A percentile compares a stretch with the other conserved stretches of the same genome.
Evolutionary conservation across 345 rosid genomes (phyloP).

Genomic region (Iberis pinnata): DNA sequence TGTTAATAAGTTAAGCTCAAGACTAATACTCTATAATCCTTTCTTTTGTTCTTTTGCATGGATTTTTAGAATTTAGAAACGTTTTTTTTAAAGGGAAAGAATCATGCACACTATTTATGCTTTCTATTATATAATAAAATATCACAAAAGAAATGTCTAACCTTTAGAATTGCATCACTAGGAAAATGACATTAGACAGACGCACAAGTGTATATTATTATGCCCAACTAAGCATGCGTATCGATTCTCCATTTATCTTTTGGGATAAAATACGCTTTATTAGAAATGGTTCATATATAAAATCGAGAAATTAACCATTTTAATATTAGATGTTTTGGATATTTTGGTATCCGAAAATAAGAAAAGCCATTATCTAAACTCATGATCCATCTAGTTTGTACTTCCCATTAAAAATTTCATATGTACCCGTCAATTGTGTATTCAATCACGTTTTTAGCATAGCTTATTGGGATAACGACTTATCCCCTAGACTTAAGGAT

Average conservation of each 20-base stretch:
- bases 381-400: too few species aligned
- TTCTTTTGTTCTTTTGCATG: constrained; percentile 8
- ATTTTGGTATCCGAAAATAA: too few species aligned
- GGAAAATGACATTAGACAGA: constrained; percentile 1
- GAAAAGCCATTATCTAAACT: too few species aligned
- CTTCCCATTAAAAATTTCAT: too few species aligned
- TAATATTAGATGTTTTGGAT: too few species aligned
- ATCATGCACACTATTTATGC: not conserved
- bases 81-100: not conserved
- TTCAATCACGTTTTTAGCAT: too few species aligned
- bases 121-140: not conserved
- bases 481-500: too few species aligned
- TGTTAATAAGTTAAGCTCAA: constrained; percentile 1
- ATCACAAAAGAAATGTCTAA: not conserved
- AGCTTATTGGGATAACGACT: too few species aligned
- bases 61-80: not conserved
- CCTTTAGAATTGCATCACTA: not conserved
- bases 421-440: too few species aligned
- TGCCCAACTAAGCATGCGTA: constrained; percentile 21
- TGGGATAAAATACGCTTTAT: too few species aligned
- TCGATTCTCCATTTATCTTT: not conserved
- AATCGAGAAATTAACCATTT: too few species aligned
- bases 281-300: too few species aligned
- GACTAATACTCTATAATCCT: not conserved
- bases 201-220: not conserved